Evolutionary conservation across 768 basidiomycete species (phyloP).

Genomic region (Boletus tomentosulus): DNA sequence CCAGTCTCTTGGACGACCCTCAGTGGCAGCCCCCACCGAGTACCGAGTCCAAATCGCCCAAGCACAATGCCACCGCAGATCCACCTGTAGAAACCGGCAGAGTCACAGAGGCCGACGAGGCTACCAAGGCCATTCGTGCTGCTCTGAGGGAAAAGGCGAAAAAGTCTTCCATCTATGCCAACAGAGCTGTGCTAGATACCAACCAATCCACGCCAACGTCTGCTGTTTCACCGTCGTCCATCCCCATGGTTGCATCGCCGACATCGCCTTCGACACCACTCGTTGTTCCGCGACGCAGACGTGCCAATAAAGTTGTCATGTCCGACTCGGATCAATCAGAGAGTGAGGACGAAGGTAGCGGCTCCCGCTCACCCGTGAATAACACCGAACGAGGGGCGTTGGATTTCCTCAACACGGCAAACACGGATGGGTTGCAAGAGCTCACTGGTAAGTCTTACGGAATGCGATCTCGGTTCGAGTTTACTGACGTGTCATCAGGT

Average conservation of each 20-base stretch:
- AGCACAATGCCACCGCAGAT: slow-evolving; percentile 13
- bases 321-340: slow-evolving; percentile 58
- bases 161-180: slow-evolving; percentile 79
- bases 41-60: slow-evolving; percentile 16
- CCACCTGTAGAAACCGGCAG: slow-evolving; percentile 44
- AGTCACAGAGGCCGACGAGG: slow-evolving; percentile 70
- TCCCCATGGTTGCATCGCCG: slow-evolving; percentile 33
- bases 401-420: slow-evolving; percentile 64
- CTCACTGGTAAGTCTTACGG: slow-evolving; percentile 54
- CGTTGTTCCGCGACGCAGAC: slow-evolving; percentile 43
- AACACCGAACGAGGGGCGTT: slow-evolving; percentile 51
- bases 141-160: slow-evolving; percentile 73
- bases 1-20: slow-evolving; percentile 52
- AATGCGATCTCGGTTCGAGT: not conserved
- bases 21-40: slow-evolving; percentile 43
- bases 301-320: slow-evolving; percentile 56
- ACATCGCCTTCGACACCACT: slow-evolving; percentile 42
- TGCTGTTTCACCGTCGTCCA: slow-evolving; percentile 22
- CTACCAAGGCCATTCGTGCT: slow-evolving; percentile 59
- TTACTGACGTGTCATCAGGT: slow-evolving; percentile 38
- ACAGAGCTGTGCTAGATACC: slow-evolving; percentile 49
- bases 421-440: slow-evolving; percentile 63
- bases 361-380: slow-evolving; percentile 31
- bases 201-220: slow-evolving; percentile 39
- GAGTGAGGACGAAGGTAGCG: slow-evolving; percentile 41